phyloP scores from a whole-genome alignment of 2,329 filamentous ascomycete species.

The Fusarium sp. region DNA sequence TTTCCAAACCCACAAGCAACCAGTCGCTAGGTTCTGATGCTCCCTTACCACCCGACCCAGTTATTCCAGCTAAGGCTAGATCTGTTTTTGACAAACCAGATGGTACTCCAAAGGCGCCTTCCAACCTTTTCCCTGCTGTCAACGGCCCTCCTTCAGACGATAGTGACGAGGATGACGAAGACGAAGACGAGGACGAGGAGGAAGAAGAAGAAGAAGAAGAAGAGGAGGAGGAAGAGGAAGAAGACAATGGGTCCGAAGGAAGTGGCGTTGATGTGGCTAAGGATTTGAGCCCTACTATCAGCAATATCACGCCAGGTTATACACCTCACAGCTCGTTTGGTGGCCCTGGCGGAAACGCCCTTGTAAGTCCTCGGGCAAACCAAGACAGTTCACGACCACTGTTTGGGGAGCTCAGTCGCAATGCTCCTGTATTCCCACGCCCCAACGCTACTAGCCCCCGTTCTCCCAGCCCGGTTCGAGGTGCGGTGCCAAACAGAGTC shows the following conservation, averaged over 20 bases:
- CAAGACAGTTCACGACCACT: slow-evolving; percentile 60
- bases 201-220: slow-evolving; percentile 56
- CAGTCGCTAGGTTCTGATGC: slow-evolving; percentile 17
- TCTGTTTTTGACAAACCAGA: slow-evolving; percentile 45
- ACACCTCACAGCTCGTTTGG: slow-evolving; percentile 72
- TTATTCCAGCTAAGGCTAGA: slow-evolving; percentile 27
- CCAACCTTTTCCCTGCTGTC: slow-evolving; percentile 52
- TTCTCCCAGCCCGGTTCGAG: slow-evolving; percentile 78
- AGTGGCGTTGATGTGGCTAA: slow-evolving; percentile 75
- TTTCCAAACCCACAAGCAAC: slow-evolving; percentile 32
- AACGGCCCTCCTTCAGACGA: slow-evolving; percentile 56
- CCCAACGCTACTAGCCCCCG: slow-evolving; percentile 70
- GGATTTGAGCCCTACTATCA: slow-evolving; percentile 68
- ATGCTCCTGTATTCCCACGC: slow-evolving; percentile 67
- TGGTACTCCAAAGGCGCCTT: slow-evolving; percentile 53
- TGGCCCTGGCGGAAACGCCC: slow-evolving; percentile 57
- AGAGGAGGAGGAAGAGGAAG: slow-evolving; percentile 58
- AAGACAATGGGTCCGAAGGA: slow-evolving; percentile 65
- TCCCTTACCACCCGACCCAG: slow-evolving; percentile 32
- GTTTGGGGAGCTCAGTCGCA: slow-evolving; percentile 67
- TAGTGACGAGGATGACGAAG: slow-evolving; percentile 57
- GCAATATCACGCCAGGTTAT: slow-evolving; percentile 61
- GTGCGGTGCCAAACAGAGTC: slow-evolving; percentile 65
- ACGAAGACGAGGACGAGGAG: slow-evolving; percentile 58
- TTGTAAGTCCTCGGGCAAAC: slow-evolving; percentile 53